A percentile compares a stretch with the other conserved stretches of the same genome.
phyloP scores from a whole-genome alignment of 1,139 yeast species.

The Candida labiduridarum region DNA sequence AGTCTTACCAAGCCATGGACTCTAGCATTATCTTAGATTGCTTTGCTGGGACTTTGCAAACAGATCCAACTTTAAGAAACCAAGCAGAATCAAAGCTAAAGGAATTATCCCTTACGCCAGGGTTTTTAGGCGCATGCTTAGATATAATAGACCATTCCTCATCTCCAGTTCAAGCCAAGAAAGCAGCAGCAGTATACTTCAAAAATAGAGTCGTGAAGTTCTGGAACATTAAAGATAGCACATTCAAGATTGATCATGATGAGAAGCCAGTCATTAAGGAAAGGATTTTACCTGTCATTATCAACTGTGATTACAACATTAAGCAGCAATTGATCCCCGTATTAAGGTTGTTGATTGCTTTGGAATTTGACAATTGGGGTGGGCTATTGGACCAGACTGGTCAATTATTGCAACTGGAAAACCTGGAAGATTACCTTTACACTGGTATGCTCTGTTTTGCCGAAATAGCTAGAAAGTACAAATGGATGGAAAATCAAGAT shows the following conservation, averaged over 20 bases:
- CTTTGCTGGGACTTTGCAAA: slow-evolving; percentile 79
- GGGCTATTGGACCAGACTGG: slow-evolving; percentile 60
- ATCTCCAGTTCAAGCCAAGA: slow-evolving; percentile 56
- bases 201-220: slow-evolving; percentile 70
- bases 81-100: slow-evolving; percentile 72
- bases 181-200: slow-evolving; percentile 85
- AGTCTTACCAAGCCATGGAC: slow-evolving; percentile 51
- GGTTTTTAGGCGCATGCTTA: slow-evolving; percentile 82
- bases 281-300: slow-evolving; percentile 50
- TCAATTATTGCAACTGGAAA: slow-evolving; percentile 46
- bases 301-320: slow-evolving; percentile 45
- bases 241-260: slow-evolving; percentile 51
- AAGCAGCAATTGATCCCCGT: slow-evolving; percentile 72
- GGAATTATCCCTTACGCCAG: slow-evolving; percentile 59
- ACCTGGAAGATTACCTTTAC: slow-evolving; percentile 55
- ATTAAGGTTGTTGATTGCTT: slow-evolving; percentile 61
- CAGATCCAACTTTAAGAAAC: slow-evolving; percentile 61
- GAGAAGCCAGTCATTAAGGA: slow-evolving; percentile 77
- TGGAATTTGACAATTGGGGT: slow-evolving; percentile 75
- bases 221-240: slow-evolving; percentile 50
- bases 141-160: slow-evolving; percentile 60
- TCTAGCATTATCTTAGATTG: slow-evolving; percentile 67
- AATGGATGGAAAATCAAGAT: slow-evolving; percentile 72
- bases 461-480: slow-evolving; percentile 72
- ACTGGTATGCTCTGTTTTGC: slow-evolving; percentile 78